Conservation (phyloP, 2,329 filamentous ascomycete species). For the Colletotrichum sp. region DNA sequence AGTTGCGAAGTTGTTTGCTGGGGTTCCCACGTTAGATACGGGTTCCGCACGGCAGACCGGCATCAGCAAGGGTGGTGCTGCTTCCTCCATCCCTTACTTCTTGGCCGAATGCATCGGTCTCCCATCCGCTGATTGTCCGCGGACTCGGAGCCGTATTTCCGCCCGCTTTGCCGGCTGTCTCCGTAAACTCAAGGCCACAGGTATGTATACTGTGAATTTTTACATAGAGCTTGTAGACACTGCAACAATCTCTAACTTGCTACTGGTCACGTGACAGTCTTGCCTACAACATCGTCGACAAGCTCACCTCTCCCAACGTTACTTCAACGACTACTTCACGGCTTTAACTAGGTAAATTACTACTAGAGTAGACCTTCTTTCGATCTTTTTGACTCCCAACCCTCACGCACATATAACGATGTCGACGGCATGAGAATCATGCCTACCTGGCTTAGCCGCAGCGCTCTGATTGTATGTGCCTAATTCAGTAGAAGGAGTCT, state of each 20-base stretch:
- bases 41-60: neutral
- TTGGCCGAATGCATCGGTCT: neutral
- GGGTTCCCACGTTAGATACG: neutral
- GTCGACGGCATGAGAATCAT: neutral
- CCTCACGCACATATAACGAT: neutral
- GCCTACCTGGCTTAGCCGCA: neutral
- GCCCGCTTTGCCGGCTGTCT: neutral
- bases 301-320: neutral
- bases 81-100: neutral
- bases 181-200: neutral
- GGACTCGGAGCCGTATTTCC: neutral
- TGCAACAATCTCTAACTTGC: neutral
- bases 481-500: neutral
- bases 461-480: neutral
- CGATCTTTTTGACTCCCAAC: neutral
- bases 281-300: neutral
- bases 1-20: neutral
- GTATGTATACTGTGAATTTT: fast-evolving
- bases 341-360: fast-evolving
- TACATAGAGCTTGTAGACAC: neutral
- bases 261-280: neutral
- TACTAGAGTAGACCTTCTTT: neutral
- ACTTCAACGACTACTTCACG: neutral
- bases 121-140: neutral
- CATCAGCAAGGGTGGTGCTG: neutral